Evolutionary conservation across 495 filamentous ascomycete species (phyloP).

Genomic region (Physcia stellaris): DNA sequence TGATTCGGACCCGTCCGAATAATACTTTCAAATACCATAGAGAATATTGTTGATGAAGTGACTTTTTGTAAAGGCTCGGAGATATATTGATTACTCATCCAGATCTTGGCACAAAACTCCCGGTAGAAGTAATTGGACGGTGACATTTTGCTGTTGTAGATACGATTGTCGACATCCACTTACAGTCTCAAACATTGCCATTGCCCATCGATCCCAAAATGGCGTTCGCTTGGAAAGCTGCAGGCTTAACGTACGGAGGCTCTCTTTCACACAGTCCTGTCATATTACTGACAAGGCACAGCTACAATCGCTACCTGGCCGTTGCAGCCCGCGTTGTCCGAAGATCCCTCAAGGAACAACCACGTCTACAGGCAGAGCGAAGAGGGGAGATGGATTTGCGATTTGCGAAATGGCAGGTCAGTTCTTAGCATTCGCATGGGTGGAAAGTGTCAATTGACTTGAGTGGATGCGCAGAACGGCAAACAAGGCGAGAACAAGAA

Average conservation of each 20-base stretch:
- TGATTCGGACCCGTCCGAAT: no score
- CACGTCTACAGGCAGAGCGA: conserved; percentile 73
- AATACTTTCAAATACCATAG: no score
- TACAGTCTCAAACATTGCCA: conserved; percentile 20
- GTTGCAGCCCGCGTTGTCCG: conserved; percentile 45
- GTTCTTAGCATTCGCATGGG: conserved; percentile 22
- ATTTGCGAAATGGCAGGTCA: conserved; percentile 95
- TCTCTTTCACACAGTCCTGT: neutral
- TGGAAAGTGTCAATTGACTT: conserved; percentile 10
- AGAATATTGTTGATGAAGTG: no score
- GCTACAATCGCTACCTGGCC: conserved; percentile 43
- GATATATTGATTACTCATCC: no score
- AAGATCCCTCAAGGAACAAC: conserved; percentile 88
- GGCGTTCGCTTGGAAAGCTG: conserved; percentile 96
- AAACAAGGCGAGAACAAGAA: conserved; percentile 83
- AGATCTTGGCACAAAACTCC: no score
- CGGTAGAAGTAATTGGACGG: no score
- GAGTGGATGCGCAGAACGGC: conserved; percentile 58
- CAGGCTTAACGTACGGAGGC: conserved; percentile 82
- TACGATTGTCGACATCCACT: neutral
- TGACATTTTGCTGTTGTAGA: neutral
- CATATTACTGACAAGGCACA: conserved; percentile 14
- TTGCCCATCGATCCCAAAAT: no score
- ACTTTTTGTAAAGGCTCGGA: no score
- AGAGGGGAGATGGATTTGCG: conserved; percentile 80